These are phyloP conservation scores for Eucommia ulmoides DNA, from an alignment of 257 asterid genomes.

Conservation along the genomic window DNA sequence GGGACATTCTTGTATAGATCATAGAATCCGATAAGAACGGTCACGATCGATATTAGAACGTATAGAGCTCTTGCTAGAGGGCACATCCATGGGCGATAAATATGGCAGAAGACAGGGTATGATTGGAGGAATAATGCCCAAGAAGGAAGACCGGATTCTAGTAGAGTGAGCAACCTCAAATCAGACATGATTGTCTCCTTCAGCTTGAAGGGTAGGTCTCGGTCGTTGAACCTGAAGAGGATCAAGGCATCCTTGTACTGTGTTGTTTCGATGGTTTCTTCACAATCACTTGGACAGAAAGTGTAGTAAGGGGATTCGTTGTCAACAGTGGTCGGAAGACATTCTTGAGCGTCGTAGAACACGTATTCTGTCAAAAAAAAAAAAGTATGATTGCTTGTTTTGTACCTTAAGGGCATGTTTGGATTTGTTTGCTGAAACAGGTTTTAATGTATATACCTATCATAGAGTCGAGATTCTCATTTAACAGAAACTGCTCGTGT, in stretches of 20 bases:
- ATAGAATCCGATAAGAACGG: conserved; percentile 93
- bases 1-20: conserved; percentile 94
- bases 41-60: conserved; percentile 57
- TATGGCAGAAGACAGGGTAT: conserved; percentile 79
- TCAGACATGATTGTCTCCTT: conserved; percentile 62
- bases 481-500: conserved; percentile 45
- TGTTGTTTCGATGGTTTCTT: conserved; percentile 40
- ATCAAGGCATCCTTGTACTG: conserved; percentile 66
- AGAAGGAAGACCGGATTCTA: conserved; percentile 95
- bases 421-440: background rate
- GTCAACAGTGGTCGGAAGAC: conserved; percentile 20
- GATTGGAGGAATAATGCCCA: conserved; percentile 98
- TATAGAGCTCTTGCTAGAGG: conserved; percentile 80
- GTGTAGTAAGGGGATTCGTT: conserved; percentile 38
- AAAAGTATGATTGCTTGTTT: too few species aligned
- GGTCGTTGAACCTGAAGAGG: conserved; percentile 59
- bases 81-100: conserved; percentile 99
- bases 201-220: conserved; percentile 69
- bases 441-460: too few species aligned
- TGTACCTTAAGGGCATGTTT: too few species aligned
- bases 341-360: conserved; percentile 64
- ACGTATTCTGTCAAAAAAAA: conserved; percentile 47
- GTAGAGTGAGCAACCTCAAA: conserved; percentile 65
- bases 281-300: conserved; percentile 31
- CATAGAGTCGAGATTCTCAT: conserved; percentile 48